Percentiles rank a stretch among this genome's conserved stretches.
Conservation (phyloP, 805 yeast genomes). For the Metschnikowia sp. region DNA sequence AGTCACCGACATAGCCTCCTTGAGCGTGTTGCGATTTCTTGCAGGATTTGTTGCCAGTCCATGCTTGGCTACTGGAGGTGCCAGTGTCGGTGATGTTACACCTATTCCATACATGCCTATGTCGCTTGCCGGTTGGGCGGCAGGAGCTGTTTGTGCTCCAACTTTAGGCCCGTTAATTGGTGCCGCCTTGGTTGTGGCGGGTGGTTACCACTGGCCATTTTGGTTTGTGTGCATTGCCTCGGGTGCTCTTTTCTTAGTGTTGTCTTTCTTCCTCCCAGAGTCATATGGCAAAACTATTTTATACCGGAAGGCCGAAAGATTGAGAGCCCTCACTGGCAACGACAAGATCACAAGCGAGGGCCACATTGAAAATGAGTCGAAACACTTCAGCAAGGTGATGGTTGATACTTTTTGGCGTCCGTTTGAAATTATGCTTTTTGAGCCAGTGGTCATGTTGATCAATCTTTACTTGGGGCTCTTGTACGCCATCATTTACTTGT, state of each 20-base stretch:
- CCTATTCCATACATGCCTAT: slow-evolving; percentile 41
- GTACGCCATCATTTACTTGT: slow-evolving; percentile 14
- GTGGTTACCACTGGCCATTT: slow-evolving; percentile 15
- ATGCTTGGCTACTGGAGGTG: slow-evolving; percentile 57
- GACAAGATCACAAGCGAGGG: slow-evolving; percentile 11
- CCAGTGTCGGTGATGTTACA: slow-evolving; percentile 50
- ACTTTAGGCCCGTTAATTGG: slow-evolving; percentile 57
- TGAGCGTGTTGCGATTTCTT: slow-evolving; percentile 49
- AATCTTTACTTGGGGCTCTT: slow-evolving; percentile 14
- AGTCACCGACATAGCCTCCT: slow-evolving; percentile 46
- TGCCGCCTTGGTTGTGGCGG: slow-evolving; percentile 37
- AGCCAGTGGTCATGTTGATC: slow-evolving; percentile 15
- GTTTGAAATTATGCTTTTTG: slow-evolving; percentile 10
- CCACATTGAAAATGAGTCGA: slow-evolving; percentile 7
- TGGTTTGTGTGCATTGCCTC: slow-evolving; percentile 14
- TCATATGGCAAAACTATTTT: slow-evolving; percentile 11
- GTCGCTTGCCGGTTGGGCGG: slow-evolving; percentile 50
- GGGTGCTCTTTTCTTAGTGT: slow-evolving; percentile 6
- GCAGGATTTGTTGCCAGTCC: slow-evolving; percentile 58
- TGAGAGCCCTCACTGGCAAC: slow-evolving; percentile 13
- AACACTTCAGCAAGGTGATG: slow-evolving; percentile 1
- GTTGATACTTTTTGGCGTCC: slow-evolving; percentile 14
- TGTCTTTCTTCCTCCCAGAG: slow-evolving; percentile 12
- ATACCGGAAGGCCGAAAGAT: slow-evolving; percentile 13
- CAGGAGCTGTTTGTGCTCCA: slow-evolving; percentile 55